These are phyloP conservation scores for Aspergillus quadricinctus DNA, from an alignment of 2,329 filamentous ascomycete genomes.

Conservation along the genomic window DNA sequence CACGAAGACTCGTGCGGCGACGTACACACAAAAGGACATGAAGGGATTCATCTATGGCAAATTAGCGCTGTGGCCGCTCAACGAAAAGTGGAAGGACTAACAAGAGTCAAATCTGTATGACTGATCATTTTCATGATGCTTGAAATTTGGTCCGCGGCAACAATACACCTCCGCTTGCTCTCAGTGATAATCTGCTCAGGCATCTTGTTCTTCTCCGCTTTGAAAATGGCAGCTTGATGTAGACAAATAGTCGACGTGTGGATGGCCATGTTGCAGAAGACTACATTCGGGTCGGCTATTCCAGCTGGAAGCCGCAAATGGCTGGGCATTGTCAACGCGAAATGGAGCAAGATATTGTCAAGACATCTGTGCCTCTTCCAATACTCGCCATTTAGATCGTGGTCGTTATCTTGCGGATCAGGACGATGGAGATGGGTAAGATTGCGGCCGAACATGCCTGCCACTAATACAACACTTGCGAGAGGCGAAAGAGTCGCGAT, in stretches of 20 bases:
- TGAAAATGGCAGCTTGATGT: constrained; percentile 98
- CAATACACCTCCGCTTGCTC: constrained; percentile 89
- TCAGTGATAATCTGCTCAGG: constrained; percentile 74
- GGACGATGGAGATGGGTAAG: constrained; percentile 87
- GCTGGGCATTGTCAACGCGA: constrained; percentile 74
- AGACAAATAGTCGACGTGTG: constrained; percentile 95
- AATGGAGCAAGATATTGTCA: constrained; percentile 87
- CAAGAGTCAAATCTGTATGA: constrained; percentile 76
- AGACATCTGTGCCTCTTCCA: constrained; percentile 90
- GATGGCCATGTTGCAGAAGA: constrained; percentile 95
- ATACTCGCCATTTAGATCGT: constrained; percentile 87
- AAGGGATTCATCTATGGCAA: constrained; percentile 80
- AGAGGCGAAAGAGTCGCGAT: constrained; percentile 70
- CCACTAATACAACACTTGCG: constrained; percentile 75
- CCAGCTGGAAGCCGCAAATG: constrained; percentile 75
- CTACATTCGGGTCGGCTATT: constrained; percentile 72
- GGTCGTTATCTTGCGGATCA: constrained; percentile 72
- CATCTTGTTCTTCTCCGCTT: constrained; percentile 83
- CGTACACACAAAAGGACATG: constrained; percentile 90
- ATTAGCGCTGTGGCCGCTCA: constrained; percentile 11
- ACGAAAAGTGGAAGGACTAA: constrained; percentile 46
- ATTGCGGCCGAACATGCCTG: constrained; percentile 87
- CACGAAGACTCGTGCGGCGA: constrained; percentile 91
- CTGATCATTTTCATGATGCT: constrained; percentile 94
- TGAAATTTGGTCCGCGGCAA: constrained; percentile 87